Percentiles rank a stretch among this genome's conserved stretches.
phyloP scores from a whole-genome alignment of 345 rosid species.

The Eucalyptus sp. region DNA sequence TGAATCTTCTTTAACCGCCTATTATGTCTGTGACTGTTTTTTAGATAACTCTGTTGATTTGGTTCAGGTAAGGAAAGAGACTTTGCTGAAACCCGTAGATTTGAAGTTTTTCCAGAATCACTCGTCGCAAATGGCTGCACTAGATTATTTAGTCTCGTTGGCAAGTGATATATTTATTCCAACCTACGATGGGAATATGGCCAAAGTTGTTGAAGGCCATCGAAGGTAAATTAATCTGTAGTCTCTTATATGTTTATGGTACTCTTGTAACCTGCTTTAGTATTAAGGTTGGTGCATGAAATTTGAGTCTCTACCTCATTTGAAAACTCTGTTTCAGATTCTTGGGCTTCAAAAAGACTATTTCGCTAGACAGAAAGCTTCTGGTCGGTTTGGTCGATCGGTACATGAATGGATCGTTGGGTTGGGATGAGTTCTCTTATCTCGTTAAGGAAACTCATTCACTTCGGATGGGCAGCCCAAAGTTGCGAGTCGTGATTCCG shows the following conservation, averaged over 20 bases:
- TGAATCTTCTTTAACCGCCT: background rate
- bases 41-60: background rate
- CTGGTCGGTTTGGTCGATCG: conserved; percentile 63
- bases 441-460: conserved; percentile 61
- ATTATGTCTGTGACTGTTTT: background rate
- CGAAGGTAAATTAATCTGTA: conserved; percentile 41
- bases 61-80: conserved; percentile 81
- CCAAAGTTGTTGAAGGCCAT: conserved; percentile 98
- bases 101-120: conserved; percentile 59
- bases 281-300: background rate
- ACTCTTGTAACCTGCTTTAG: background rate
- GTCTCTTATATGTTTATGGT: background rate
- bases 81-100: conserved; percentile 50
- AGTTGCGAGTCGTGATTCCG: conserved; percentile 35
- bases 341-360: conserved; percentile 89
- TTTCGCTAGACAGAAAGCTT: conserved; percentile 58
- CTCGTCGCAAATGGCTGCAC: conserved; percentile 90
- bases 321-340: conserved; percentile 32
- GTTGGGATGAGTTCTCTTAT: conserved; percentile 78
- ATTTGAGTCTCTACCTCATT: background rate
- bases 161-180: conserved; percentile 94
- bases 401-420: conserved; percentile 43
- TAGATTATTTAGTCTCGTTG: conserved; percentile 77
- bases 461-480: conserved; percentile 70
- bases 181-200: conserved; percentile 93